phyloP scores from a whole-genome alignment of 352 stramenopile species.

The Thalassiosira exigua region DNA sequence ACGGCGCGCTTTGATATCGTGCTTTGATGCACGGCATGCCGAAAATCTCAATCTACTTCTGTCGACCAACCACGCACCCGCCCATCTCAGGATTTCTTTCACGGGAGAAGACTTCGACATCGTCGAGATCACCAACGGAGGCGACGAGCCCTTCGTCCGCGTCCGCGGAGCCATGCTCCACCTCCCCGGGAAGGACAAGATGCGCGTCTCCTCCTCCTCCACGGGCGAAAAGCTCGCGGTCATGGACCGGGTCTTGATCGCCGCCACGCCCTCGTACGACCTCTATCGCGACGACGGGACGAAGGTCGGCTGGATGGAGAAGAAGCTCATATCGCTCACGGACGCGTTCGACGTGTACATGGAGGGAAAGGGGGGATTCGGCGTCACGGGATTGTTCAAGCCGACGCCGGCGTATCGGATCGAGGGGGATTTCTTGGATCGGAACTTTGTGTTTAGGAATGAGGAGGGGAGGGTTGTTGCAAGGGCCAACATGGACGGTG shows the following conservation, averaged over 20 bases:
- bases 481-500: slow-evolving; percentile 66
- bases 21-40: neutral
- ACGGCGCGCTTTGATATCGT: neutral
- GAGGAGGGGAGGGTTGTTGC: slow-evolving; percentile 65
- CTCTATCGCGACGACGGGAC: slow-evolving; percentile 56
- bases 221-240: slow-evolving; percentile 26
- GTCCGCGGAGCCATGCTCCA: slow-evolving; percentile 80
- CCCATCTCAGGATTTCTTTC: slow-evolving; percentile 73
- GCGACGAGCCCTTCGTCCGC: slow-evolving; percentile 39
- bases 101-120: slow-evolving; percentile 84
- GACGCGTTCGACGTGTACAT: slow-evolving; percentile 80
- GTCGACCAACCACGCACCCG: too few species aligned
- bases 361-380: slow-evolving; percentile 61
- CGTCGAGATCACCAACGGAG: slow-evolving; percentile 36
- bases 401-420: slow-evolving; percentile 66
- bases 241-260: slow-evolving; percentile 72
- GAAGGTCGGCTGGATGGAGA: slow-evolving; percentile 83
- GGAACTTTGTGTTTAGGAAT: slow-evolving; percentile 77
- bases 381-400: slow-evolving; percentile 63
- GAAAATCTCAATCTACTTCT: neutral
- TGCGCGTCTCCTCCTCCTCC: slow-evolving; percentile 41
- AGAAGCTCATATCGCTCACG: slow-evolving; percentile 65
- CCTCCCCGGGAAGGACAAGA: slow-evolving; percentile 79
- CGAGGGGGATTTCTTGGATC: slow-evolving; percentile 80
- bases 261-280: slow-evolving; percentile 76